These are phyloP conservation scores for Boletus huronensis DNA, from an alignment of 768 basidiomycete genomes.

Conservation along the genomic window DNA sequence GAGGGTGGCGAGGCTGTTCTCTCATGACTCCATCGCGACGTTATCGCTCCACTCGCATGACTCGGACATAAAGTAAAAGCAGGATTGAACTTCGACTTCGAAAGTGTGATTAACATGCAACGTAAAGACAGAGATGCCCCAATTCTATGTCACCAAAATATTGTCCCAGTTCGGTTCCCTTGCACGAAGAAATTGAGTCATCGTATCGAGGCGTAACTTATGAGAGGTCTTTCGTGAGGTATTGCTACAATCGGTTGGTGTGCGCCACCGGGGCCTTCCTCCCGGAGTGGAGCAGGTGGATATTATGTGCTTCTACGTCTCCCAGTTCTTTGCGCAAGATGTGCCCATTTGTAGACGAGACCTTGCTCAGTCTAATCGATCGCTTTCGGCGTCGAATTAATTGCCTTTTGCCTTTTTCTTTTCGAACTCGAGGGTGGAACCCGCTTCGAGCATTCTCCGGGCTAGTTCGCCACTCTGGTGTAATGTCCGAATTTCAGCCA, in stretches of 20 bases:
- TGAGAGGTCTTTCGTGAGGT: background rate
- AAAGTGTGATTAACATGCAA: background rate
- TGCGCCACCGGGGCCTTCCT: background rate
- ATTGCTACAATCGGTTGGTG: background rate
- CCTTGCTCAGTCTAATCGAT: background rate
- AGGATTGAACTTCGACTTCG: background rate
- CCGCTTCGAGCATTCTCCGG: conserved; percentile 48
- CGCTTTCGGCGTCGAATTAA: conserved; percentile 1
- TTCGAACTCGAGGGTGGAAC: conserved; percentile 51
- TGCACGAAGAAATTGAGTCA: background rate
- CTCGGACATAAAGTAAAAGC: background rate
- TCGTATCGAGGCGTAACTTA: conserved; percentile 11
- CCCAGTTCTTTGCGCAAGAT: background rate
- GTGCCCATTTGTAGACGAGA: conserved; percentile 8
- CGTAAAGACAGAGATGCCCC: conserved; percentile 7
- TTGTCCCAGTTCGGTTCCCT: background rate
- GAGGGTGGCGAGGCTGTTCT: conserved; percentile 1
- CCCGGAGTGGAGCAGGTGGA: background rate
- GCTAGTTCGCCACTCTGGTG: conserved; percentile 50
- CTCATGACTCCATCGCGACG: background rate
- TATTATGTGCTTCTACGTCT: background rate
- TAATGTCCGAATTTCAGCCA: conserved; percentile 51
- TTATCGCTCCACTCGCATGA: background rate
- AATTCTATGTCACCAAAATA: conserved; percentile 1
- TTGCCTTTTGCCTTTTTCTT: conserved; percentile 49